These are phyloP conservation scores for Mentha longifolia DNA, from an alignment of 257 asterid species.

Conservation along the genomic window DNA sequence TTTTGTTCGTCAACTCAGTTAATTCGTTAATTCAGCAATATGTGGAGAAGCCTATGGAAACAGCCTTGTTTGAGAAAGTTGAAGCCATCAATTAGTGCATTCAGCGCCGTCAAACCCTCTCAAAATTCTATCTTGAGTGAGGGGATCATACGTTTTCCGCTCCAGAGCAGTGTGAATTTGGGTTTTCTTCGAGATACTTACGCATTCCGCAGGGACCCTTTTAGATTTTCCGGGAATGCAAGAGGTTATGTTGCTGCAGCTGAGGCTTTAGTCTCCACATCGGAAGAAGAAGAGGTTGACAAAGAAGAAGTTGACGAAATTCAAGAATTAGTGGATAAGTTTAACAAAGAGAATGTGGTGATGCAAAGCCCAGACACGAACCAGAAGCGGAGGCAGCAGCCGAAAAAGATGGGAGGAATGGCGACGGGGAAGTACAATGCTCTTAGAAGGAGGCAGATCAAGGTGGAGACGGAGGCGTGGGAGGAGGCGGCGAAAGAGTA, in stretches of 20 bases:
- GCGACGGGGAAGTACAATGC: slow-evolving; percentile 62
- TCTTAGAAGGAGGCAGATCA: slow-evolving; percentile 80
- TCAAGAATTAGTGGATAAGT: slow-evolving; percentile 56
- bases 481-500: slow-evolving; percentile 86
- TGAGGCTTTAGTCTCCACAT: slow-evolving; percentile 74
- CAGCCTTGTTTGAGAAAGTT: slow-evolving; percentile 54
- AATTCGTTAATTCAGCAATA: slow-evolving; percentile 41
- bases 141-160: slow-evolving; percentile 9
- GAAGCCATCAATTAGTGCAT: slow-evolving; percentile 33
- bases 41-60: slow-evolving; percentile 83
- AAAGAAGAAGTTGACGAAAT: slow-evolving; percentile 78
- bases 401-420: slow-evolving; percentile 63
- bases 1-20: slow-evolving; percentile 20
- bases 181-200: slow-evolving; percentile 28
- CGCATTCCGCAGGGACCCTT: no score
- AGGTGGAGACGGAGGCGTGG: slow-evolving; percentile 93
- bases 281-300: slow-evolving; percentile 99
- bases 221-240: slow-evolving; percentile 22
- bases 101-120: slow-evolving; percentile 28
- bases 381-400: slow-evolving; percentile 50
- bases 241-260: slow-evolving; percentile 79
- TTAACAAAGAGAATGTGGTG: slow-evolving; percentile 45
- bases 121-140: slow-evolving; percentile 36
- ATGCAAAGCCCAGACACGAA: slow-evolving; percentile 23
- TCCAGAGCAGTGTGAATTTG: slow-evolving; percentile 20